phyloP scores from a whole-genome alignment of 2,329 filamentous ascomycete species.

The Chalaropsis thielavioides region DNA sequence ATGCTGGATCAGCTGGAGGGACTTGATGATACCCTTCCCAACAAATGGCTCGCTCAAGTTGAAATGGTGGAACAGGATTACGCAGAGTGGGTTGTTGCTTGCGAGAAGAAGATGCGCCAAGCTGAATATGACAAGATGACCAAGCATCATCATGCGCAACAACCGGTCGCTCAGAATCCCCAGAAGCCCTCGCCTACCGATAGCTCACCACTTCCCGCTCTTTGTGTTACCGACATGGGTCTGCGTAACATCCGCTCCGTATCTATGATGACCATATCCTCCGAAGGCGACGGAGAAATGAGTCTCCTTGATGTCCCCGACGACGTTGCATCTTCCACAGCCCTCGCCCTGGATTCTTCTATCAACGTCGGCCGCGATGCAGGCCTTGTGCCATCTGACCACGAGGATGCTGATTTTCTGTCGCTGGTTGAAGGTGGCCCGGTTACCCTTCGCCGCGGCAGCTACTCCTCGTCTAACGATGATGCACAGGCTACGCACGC shows the following conservation, averaged over 20 bases:
- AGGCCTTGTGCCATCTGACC: background rate
- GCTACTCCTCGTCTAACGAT: constrained; percentile 5
- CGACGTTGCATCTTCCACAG: constrained; percentile 5
- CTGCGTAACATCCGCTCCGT: constrained; percentile 3
- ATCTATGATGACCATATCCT: constrained; percentile 5
- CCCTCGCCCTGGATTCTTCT: constrained; percentile 6
- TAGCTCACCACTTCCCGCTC: constrained; percentile 6
- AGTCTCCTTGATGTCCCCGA: constrained; percentile 9
- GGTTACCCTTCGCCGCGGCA: constrained; percentile 9
- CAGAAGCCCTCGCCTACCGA: background rate
- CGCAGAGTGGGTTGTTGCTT: constrained; percentile 64
- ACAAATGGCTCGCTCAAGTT: constrained; percentile 75
- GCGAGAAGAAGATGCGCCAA: constrained; percentile 58
- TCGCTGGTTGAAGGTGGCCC: constrained; percentile 4
- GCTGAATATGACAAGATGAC: constrained; percentile 32
- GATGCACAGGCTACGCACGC: background rate
- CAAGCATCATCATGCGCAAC: constrained; percentile 14
- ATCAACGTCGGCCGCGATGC: constrained; percentile 11
- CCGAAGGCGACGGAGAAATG: background rate
- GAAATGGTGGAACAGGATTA: constrained; percentile 67
- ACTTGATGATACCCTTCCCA: constrained; percentile 66
- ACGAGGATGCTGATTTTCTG: constrained; percentile 7
- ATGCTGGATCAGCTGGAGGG: constrained; percentile 84
- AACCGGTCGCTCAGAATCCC: background rate
- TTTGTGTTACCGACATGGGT: constrained; percentile 10